Percentiles rank a stretch among this genome's conserved stretches.
Conservation (phyloP, 176 grass and related monocot genomes). For the Puya raimondii region DNA sequence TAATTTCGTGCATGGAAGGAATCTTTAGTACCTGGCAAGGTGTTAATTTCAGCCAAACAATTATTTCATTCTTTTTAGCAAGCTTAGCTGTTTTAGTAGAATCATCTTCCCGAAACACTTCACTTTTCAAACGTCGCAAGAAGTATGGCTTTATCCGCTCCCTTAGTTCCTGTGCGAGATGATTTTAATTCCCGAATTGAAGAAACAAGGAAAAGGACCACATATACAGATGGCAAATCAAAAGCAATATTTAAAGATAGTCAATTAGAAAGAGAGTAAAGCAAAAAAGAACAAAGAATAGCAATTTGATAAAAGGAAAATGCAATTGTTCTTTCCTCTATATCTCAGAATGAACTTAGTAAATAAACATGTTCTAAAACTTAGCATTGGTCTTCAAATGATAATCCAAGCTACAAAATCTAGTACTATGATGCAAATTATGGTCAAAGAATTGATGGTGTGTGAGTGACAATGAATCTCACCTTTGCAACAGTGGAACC, state of each 20-base stretch:
- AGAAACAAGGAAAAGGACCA: constrained; percentile 15
- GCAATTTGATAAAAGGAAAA: too few species aligned
- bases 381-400: too few species aligned
- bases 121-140: constrained; percentile 73
- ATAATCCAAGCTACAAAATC: too few species aligned
- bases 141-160: constrained; percentile 82
- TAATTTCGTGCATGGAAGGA: not conserved
- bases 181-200: not conserved
- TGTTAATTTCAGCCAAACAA: constrained; percentile 87
- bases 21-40: constrained; percentile 47
- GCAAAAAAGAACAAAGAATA: not conserved
- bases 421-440: too few species aligned
- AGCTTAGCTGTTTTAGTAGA: constrained; percentile 29
- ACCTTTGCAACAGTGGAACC: constrained; percentile 75
- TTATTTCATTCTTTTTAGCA: constrained; percentile 70
- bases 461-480: not conserved
- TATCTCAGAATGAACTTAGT: too few species aligned
- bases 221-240: constrained; percentile 11
- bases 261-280: not conserved
- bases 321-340: too few species aligned
- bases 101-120: constrained; percentile 50
- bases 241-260: not conserved
- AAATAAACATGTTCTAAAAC: too few species aligned
- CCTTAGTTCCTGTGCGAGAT: constrained; percentile 55
- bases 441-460: not conserved